Evolutionary conservation across 306 rosid species (phyloP).

Genomic region (cucumber (Cucumis sativus)): Cucumber_9930_V3 NC_026655.2:14926001-14926500

Average conservation of each 20-base stretch:
- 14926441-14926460: background rate
- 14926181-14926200: slow-evolving; percentile 5
- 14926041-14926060: slow-evolving; percentile 4
- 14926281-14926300: background rate
- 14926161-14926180: slow-evolving; percentile 1
- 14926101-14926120: background rate
- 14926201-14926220: background rate
- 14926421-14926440: background rate
- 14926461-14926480: background rate
- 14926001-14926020: background rate
- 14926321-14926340: background rate
- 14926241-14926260: slow-evolving; percentile 3
- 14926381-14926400: background rate
- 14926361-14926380: background rate
- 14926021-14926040: slow-evolving; percentile 5
- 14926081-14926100: background rate
- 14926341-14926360: background rate
- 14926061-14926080: background rate
- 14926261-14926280: background rate
- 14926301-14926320: background rate
- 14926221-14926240: background rate
- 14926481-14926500: background rate
- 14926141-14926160: background rate
- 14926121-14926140: background rate
- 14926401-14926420: background rate